phyloP scores from a whole-genome alignment of 805 yeast species.

The Candida insectalens region DNA sequence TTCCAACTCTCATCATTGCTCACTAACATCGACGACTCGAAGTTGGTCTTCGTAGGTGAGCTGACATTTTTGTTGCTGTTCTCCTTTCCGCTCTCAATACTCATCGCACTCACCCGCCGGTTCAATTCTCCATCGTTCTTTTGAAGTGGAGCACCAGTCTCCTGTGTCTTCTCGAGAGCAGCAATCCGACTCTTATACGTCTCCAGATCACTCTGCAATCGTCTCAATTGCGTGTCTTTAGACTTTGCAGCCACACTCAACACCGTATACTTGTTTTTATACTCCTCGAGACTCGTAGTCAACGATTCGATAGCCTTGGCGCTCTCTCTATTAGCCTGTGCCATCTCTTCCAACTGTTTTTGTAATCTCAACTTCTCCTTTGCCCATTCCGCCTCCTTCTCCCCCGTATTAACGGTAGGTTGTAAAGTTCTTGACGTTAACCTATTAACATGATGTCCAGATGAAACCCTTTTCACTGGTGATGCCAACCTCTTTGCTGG shows the following conservation, averaged over 20 bases:
- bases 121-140: constrained; percentile 18
- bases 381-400: constrained; percentile 42
- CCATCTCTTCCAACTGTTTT: constrained; percentile 20
- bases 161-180: constrained; percentile 13
- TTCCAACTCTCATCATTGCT: constrained; percentile 68
- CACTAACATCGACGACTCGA: constrained; percentile 26
- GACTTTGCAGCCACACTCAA: constrained; percentile 46
- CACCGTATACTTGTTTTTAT: constrained; percentile 41
- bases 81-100: constrained; percentile 18
- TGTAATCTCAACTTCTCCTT: constrained; percentile 23
- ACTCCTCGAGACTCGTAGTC: constrained; percentile 28
- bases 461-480: constrained; percentile 59
- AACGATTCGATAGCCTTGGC: constrained; percentile 25
- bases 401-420: constrained; percentile 17
- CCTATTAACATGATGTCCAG: too few relatives aligned
- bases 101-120: constrained; percentile 24
- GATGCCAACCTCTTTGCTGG: constrained; percentile 68
- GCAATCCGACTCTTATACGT: constrained; percentile 40
- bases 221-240: constrained; percentile 56
- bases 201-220: constrained; percentile 56
- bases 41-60: constrained; percentile 8
- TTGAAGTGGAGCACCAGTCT: neutral
- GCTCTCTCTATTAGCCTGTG: constrained; percentile 17
- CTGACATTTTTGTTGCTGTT: constrained; percentile 11
- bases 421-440: constrained; percentile 6